Evolutionary conservation across 108 stramenopile species (phyloP), one percentile per base, ranked within the genome.

Genomic region (Skeletonema potamos): DNA sequence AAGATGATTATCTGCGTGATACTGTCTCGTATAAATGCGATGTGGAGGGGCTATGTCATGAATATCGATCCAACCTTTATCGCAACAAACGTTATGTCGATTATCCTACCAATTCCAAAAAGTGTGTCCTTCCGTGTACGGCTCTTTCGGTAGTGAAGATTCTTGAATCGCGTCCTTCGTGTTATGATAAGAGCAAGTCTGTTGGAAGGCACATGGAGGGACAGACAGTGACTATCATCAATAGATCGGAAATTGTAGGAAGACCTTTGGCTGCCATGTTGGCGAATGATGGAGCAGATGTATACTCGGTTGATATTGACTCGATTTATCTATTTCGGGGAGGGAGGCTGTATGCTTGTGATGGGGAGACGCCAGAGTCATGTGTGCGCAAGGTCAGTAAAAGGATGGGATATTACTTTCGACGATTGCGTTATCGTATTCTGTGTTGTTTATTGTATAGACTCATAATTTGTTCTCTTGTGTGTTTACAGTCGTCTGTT

Each of bases 1-100:
- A 97, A 74, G 98, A 98, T 81, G 98, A 98, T 79, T 97, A 97
- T 73, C 76, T 98, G n/a, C 84, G 98, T 39, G 98, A 98, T 76
- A 80, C 86, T 7, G 92, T 98, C 12, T 91, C 92, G 32, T 58
- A 84, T 62, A 84, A 91, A 70, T 96, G 96, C 76, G 98, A 98
- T 72, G 98, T 98, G 36, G 98, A 98, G 86, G 98, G 98, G 9
- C 82, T 97, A 34, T 97, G 94, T 76, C 90, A 91, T 78, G 84
- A 86, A 7, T 97, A 98, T 78, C 90, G 98, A 4, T 85, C 90
- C 67, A 96, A 97, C 56, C 77, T 98, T 34, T 98, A 97, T 66
- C 86, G 94, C 48, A 98, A 98, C 71, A 84, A 97, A 15, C 89
- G 98, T 57, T 92, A 79, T 69, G 64, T 96, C 60, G 93, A 93